Base-by-base conservation (phyloP, 768 basidiomycete species). In the Termitomyces sp. region DNA sequence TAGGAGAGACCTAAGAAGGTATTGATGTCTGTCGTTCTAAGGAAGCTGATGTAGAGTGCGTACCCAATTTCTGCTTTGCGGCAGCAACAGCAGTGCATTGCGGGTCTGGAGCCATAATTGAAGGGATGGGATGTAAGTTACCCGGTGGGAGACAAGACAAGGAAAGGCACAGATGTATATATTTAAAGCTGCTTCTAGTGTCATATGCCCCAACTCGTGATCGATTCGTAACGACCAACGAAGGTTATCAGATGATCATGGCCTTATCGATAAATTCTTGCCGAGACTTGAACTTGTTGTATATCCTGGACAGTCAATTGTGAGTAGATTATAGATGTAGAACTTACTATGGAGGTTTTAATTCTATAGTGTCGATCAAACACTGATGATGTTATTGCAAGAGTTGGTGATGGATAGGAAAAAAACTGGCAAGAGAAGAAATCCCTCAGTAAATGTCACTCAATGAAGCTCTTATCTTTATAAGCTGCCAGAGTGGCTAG, bases 11-110 rank as follows among this genome's bases (percentile, higher is more conserved):
- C 86, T 87, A 45, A 22, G 22, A 9, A 14, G 24, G 22, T 43
- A 58, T 30, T 13, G 13, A 49, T 20, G 20, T 49, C 30, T 42
- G 9, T 42, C 18, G 44, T 43, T 20, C 12, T 16, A 35, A 30
- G 40, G 49, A 18, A 6, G 35, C 9, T 8, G 16, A 49, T 12
- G 16, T n/a, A 22, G 7, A 24, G 4, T 47, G 59, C 70, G n/a
- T 57, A 87, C 87, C 81, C 61, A 76, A 73, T 64, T 66, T 72
- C 1, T 64, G 53, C 73, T 81, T 75, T 13, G 85, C 86, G 30
- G 71, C 72, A 61, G 73, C 73, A 63, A 90, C 73, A 48, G 85
- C 86, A 63, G 76, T 63, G 70, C 88, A 89, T 66, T 77, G 79
- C 10, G 80, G 80, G 71, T 77, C 73, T 49, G 62, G 61, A 49